Conservation (phyloP, 306 rosid species). For the Fragaria vesca region DNA sequence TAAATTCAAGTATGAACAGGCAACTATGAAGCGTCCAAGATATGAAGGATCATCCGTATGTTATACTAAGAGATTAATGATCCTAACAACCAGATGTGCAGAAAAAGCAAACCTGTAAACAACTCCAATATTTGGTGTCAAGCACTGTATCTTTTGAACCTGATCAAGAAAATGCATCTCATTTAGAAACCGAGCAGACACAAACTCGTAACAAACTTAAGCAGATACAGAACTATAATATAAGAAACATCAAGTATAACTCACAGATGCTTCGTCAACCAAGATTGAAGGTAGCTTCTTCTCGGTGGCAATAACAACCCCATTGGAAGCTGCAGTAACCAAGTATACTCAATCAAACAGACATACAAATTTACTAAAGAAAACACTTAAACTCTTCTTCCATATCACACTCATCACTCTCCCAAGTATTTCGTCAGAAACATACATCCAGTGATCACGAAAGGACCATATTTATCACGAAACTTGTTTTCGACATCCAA, state of each 20-base stretch:
- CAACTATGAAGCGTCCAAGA: background rate
- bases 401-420: background rate
- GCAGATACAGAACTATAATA: background rate
- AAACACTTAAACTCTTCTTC: background rate
- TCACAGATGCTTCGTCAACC: conserved; percentile 90
- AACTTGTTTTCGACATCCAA: background rate
- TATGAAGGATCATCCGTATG: background rate
- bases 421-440: too few relatives aligned
- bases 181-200: background rate
- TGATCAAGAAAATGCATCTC: conserved; percentile 30
- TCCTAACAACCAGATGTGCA: background rate
- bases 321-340: conserved; percentile 79
- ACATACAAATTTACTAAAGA: background rate
- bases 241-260: conserved; percentile 25
- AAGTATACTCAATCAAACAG: conserved; percentile 11
- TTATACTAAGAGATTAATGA: background rate
- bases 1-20: background rate
- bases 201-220: background rate
- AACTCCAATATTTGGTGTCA: conserved; percentile 93
- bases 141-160: conserved; percentile 83
- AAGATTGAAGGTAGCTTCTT: conserved; percentile 93
- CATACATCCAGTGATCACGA: too few relatives aligned
- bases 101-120: conserved; percentile 71
- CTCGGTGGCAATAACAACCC: conserved; percentile 94
- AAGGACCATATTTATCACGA: too few relatives aligned